Evolutionary conservation across 139 green algal genomes (phyloP), one percentile per base, ranked within the genome.

Genomic region (Chlorella sp.): DNA sequence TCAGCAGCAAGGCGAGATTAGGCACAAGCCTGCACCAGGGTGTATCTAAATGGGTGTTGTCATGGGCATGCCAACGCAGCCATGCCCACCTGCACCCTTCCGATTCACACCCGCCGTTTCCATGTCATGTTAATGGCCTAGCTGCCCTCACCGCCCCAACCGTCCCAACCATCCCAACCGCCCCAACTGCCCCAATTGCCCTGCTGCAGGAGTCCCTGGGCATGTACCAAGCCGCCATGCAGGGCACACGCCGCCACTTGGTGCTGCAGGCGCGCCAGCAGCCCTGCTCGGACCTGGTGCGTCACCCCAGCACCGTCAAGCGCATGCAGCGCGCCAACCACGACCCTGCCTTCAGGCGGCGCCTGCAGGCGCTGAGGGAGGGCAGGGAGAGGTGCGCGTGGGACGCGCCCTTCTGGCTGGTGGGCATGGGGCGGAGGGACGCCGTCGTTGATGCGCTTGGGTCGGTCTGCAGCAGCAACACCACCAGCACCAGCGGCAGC

Each of bases 201-300:
- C 50, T 20, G 2, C 24, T 67, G 32, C 77, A 87, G 74, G 31
- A 75, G 2, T 73, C 64, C 5, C 55, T 84, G 59, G 27, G 77
- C 65, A 50, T 81, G 26, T 93, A 91, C 74, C 77, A 84, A 67
- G 32, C 70, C 36, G 78, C 85, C 0, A 91, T 93, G 76, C 31
- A 55, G 0, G 80, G 78, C 35, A 74, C 96, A 62, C 68, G 85
- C 22, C 64, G 64, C 5, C 64, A 70, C 22, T 20, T 70, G 24
- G 31, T 70, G 64, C 42, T 55, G 10, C 10, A 55, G 17, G 42
- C 17, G 42, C 10, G 10, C 17, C 42, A 55, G 17, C 42, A 55
- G 42, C 42, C 42, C 10, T 55, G 42, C 42, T 10, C 42, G 10
- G 10, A 55, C 10, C 10, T 55, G 10, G 17, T 55, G 42, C n/a